Conservation (phyloP, 2,329 filamentous ascomycete species). For the Fusarium subglutinans region DNA sequence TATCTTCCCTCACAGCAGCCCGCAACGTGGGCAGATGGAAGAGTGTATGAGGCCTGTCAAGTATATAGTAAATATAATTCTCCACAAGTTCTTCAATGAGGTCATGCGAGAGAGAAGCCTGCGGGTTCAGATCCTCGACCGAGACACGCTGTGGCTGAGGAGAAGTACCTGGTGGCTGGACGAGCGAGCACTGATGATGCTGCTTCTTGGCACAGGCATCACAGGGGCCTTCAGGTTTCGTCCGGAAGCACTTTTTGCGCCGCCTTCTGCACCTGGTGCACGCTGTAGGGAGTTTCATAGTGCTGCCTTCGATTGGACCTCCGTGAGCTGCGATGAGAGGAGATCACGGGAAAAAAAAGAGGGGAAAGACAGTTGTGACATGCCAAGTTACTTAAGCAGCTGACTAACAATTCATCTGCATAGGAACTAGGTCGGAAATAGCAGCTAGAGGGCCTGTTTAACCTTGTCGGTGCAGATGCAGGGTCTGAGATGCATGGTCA, state of each 20-base stretch:
- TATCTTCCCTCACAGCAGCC: neutral
- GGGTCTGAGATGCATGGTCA: neutral
- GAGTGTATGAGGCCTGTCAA: slow-evolving; percentile 1
- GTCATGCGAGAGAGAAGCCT: slow-evolving; percentile 1
- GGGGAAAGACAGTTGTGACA: neutral
- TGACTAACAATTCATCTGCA: neutral
- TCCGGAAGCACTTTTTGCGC: slow-evolving; percentile 6
- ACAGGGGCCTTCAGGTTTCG: neutral
- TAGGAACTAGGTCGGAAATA: neutral
- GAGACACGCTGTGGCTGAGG: neutral
- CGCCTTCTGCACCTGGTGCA: slow-evolving; percentile 7
- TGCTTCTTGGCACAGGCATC: neutral
- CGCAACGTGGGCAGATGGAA: neutral
- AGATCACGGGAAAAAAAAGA: neutral
- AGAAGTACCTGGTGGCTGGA: neutral
- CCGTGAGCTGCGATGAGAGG: neutral
- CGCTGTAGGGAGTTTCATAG: neutral
- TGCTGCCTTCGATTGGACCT: neutral
- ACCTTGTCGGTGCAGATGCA: neutral
- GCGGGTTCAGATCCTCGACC: neutral
- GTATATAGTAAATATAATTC: slow-evolving; percentile 10
- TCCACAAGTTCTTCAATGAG: slow-evolving; percentile 9
- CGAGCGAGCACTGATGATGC: slow-evolving; percentile 1
- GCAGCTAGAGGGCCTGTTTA: neutral
- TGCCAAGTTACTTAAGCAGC: neutral